These are phyloP conservation scores for Acacia melanoxylon DNA, from an alignment of 306 rosid species.

Conservation along the genomic window DNA sequence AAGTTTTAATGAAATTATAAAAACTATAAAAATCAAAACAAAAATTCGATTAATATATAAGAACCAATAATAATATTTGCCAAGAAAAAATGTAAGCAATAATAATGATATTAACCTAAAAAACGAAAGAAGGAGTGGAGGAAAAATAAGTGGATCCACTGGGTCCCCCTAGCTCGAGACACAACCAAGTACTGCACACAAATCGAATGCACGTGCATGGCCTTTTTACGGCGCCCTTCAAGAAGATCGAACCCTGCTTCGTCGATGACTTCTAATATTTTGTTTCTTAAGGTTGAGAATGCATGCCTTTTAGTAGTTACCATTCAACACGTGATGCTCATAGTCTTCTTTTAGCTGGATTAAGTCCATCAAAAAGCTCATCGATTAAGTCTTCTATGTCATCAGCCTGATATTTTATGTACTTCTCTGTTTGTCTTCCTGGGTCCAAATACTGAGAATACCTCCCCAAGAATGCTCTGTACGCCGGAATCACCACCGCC, in stretches of 20 bases:
- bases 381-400: conserved; percentile 76
- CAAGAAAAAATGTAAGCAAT: too few species aligned
- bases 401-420: conserved; percentile 80
- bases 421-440: conserved; percentile 80
- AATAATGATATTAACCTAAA: too few species aligned
- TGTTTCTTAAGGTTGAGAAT: too few species aligned
- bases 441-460: conserved; percentile 64
- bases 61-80: too few species aligned
- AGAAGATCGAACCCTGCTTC: neutral
- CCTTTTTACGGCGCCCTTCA: neutral
- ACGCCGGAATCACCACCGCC: conserved; percentile 79
- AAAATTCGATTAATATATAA: too few species aligned
- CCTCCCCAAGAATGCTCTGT: conserved; percentile 70
- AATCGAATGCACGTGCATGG: conserved; percentile 1
- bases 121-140: too few species aligned
- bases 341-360: conserved; percentile 45
- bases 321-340: neutral
- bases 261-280: neutral
- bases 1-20: too few species aligned
- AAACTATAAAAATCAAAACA: too few species aligned
- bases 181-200: neutral
- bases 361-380: conserved; percentile 80
- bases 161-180: neutral
- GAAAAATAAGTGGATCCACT: neutral
- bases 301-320: neutral